Evolutionary conservation across 2,329 filamentous ascomycete species (phyloP).

Genomic region (Claviceps digitariae): DNA sequence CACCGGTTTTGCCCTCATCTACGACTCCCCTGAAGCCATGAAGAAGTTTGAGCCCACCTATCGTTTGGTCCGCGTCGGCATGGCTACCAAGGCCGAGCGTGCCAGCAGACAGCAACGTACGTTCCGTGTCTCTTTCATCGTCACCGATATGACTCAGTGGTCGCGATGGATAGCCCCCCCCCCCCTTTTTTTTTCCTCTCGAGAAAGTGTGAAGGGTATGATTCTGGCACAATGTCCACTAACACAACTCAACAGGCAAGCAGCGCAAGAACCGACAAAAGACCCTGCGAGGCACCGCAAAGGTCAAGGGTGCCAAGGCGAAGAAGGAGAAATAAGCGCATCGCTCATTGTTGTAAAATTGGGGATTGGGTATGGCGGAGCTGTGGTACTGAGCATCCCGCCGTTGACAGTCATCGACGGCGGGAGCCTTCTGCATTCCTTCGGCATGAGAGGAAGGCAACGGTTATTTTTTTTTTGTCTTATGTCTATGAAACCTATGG

Average conservation of each 20-base stretch:
- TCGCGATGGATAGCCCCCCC: neutral
- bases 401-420: conserved; percentile 7
- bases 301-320: conserved; percentile 89
- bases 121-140: conserved; percentile 27
- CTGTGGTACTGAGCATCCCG: conserved; percentile 16
- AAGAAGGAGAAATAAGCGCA: conserved; percentile 82
- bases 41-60: conserved; percentile 99
- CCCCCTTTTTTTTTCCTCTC: neutral
- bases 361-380: conserved; percentile 15
- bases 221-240: conserved; percentile 5
- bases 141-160: neutral
- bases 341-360: conserved; percentile 19
- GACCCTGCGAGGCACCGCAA: conserved; percentile 94
- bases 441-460: conserved; percentile 4
- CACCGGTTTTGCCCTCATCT: conserved; percentile 96
- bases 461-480: conserved; percentile 6
- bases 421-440: conserved; percentile 13
- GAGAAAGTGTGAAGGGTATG: too few species aligned
- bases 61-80: conserved; percentile 86
- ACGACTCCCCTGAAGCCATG: conserved; percentile 95
- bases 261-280: conserved; percentile 99
- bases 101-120: conserved; percentile 97
- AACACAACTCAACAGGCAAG: conserved; percentile 59
- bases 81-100: conserved; percentile 92
- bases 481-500: conserved; percentile 15